A percentile compares a stretch with the other conserved stretches of the same genome.
Conservation (phyloP, 2,329 filamentous ascomycete species). For the Colletotrichum graminicola region DNA sequence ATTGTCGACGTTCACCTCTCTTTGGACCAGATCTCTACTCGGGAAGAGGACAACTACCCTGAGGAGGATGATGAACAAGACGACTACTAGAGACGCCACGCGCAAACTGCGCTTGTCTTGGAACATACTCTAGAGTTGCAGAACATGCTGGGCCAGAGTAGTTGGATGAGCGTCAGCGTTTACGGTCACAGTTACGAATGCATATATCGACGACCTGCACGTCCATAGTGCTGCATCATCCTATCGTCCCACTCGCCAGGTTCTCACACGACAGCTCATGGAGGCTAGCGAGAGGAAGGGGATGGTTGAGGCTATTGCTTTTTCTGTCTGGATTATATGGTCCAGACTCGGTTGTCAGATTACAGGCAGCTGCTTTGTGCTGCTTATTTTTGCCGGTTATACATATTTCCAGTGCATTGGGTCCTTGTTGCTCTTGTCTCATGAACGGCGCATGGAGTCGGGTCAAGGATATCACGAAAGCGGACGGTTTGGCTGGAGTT, state of each 20-base stretch:
- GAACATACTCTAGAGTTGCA: constrained; percentile 40
- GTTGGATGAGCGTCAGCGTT: constrained; percentile 40
- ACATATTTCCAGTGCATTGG: constrained; percentile 39
- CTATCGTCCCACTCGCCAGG: constrained; percentile 13
- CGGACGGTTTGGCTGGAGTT: constrained; percentile 55
- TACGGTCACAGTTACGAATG: constrained; percentile 48
- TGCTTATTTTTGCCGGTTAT: constrained; percentile 39
- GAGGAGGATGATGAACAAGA: constrained; percentile 46
- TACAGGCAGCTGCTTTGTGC: constrained; percentile 33
- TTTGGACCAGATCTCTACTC: constrained; percentile 60
- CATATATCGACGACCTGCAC: constrained; percentile 49
- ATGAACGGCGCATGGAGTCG: constrained; percentile 58
- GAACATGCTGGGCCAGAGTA: constrained; percentile 47
- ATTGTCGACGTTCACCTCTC: constrained; percentile 63
- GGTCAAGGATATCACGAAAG: constrained; percentile 50
- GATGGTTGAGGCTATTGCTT: constrained; percentile 26
- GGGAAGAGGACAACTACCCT: constrained; percentile 46
- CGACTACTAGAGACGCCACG: constrained; percentile 39
- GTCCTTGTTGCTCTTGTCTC: constrained; percentile 46
- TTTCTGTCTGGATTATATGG: constrained; percentile 28
- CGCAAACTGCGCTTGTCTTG: constrained; percentile 39
- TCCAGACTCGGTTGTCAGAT: constrained; percentile 35
- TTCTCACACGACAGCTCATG: not conserved
- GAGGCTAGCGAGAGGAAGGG: constrained; percentile 7
- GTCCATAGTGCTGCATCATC: constrained; percentile 22